Evolutionary conservation across 2,329 filamentous ascomycete species (phyloP), one percentile per base, ranked within the genome.

Genomic region (Chaetomiaceae sp.): DNA sequence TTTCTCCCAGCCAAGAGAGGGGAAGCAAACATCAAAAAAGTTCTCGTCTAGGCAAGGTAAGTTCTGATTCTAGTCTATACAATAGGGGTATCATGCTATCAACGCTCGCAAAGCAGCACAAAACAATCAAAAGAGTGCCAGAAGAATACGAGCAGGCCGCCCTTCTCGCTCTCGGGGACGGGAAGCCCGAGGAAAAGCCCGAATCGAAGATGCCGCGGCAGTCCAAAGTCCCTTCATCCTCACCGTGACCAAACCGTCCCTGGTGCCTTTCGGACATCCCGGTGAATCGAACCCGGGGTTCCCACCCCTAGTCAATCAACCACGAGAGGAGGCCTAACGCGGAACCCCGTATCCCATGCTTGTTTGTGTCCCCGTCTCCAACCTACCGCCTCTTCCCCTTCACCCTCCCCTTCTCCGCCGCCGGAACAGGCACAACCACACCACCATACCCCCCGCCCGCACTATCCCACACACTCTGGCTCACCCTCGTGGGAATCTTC

Each of bases 381-480:
- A 14, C 7, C 6, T 39, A 33, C 29, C 17, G 27, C 19, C 12
- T 34, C n/a, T 17, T 31, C 19, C 9, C 31, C 44, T 6, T 3
- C 20, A n/a, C 7, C n/a, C 17, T 1, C n/a, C 38, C 36, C 31
- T 23, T 42, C 47, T 31, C 45, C 27, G 43, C 43, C 47, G 4
- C 29, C 9, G 55, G 55, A 34, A 33, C n/a, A 39, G 44, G 49
- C 43, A 52, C 51, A 12, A 48, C 44, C 3, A 51, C 33, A 4
- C 55, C 33, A 4, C 55, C 51, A 9, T 20, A n/a, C 15, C 33
- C 44, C 3, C 49, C 53, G 1, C 38, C 3, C 74, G 74, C 87
- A 63, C 87, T 90, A 27, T 77, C 78, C 89, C 89, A 94, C 5
- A 92, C 85, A 63, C 86, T 90, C 46, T 85, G 82, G 47, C 79